These are phyloP conservation scores for Funneliformis mosseae DNA, from an alignment of 192 early-diverging fungal genomes.

Conservation along the genomic window DNA sequence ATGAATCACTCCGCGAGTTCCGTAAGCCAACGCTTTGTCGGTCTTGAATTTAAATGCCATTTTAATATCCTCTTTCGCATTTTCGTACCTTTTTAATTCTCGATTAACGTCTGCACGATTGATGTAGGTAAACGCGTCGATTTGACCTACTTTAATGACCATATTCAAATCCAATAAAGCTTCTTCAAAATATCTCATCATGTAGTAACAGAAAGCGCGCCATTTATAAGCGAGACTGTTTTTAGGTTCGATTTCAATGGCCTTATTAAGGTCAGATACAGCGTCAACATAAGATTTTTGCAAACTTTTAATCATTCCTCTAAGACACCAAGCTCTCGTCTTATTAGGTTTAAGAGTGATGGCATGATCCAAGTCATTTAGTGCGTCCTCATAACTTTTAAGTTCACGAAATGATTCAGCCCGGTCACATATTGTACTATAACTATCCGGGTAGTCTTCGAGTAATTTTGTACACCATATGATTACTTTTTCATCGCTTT, in stretches of 20 bases:
- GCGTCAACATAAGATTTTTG: slow-evolving; percentile 1
- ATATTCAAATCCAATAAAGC: slow-evolving; percentile 13
- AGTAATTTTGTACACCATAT: slow-evolving; percentile 3
- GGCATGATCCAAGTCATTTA: slow-evolving; percentile 5
- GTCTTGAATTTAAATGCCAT: not conserved
- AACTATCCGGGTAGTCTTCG: not conserved
- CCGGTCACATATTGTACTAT: slow-evolving; percentile 14
- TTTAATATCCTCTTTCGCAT: not conserved
- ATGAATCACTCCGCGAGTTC: not conserved
- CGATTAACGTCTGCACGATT: slow-evolving; percentile 17
- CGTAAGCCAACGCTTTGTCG: not conserved
- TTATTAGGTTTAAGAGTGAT: slow-evolving; percentile 14
- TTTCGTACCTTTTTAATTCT: not conserved
- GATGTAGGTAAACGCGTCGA: not conserved
- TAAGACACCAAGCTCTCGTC: slow-evolving; percentile 1
- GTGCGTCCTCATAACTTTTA: not conserved
- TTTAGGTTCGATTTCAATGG: slow-evolving; percentile 8
- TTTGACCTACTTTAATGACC: not conserved
- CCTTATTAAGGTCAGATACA: not conserved
- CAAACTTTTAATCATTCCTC: not conserved
- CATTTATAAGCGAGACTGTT: not conserved
- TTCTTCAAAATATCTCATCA: not conserved
- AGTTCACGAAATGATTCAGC: slow-evolving; percentile 4
- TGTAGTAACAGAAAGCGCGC: not conserved
- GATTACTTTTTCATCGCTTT: not conserved